Evolutionary conservation across 805 yeast species (phyloP).

Genomic region (Pichia exigua): DNA sequence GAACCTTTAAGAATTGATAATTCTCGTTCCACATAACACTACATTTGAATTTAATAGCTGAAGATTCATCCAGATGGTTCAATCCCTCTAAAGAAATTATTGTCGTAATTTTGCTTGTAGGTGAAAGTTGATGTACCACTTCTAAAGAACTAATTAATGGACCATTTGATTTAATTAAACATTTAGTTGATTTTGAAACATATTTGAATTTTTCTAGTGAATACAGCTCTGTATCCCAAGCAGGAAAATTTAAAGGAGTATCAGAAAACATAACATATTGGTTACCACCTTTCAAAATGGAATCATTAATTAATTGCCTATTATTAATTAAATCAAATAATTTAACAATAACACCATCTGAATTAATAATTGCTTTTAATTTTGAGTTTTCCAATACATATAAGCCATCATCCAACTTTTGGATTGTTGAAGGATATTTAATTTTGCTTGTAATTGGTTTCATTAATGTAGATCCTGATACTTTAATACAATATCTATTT

Average conservation of each 20-base stretch:
- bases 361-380: constrained; percentile 46
- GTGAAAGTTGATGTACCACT: constrained; percentile 54
- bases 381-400: constrained; percentile 54
- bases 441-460: constrained; percentile 19
- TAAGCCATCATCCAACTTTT: constrained; percentile 28
- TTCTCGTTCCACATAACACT: constrained; percentile 81
- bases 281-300: constrained; percentile 58
- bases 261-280: constrained; percentile 81
- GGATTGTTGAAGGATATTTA: constrained; percentile 43
- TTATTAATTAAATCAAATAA: constrained; percentile 50
- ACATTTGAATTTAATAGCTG: constrained; percentile 45
- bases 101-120: constrained; percentile 52
- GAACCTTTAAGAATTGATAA: constrained; percentile 85
- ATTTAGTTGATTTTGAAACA: constrained; percentile 33
- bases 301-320: constrained; percentile 60
- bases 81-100: constrained; percentile 62
- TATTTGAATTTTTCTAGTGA: constrained; percentile 66
- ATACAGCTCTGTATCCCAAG: constrained; percentile 96
- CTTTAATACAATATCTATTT: constrained; percentile 13
- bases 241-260: constrained; percentile 85
- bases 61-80: constrained; percentile 26
- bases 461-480: constrained; percentile 17
- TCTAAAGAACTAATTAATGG: constrained; percentile 57
- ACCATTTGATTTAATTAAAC: constrained; percentile 38
- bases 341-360: constrained; percentile 51